Evolutionary conservation across 2,329 filamentous ascomycete genomes (phyloP).

Genomic region (Aspergillus cejpii): DNA sequence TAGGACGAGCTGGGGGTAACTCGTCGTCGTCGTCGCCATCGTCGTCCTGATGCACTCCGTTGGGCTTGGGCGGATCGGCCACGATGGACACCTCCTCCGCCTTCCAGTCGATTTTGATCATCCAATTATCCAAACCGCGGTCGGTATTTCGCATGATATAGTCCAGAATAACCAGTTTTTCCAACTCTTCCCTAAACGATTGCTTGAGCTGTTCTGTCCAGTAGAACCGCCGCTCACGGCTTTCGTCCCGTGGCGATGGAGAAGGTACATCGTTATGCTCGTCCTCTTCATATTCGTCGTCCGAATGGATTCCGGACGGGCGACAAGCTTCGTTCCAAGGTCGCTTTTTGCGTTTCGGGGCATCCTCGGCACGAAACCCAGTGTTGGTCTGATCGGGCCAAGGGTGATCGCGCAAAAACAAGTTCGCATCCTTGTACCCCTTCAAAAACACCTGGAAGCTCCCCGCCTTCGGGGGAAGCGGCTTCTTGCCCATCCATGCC

Average conservation of each 20-base stretch:
- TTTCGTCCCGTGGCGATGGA: conserved; percentile 43
- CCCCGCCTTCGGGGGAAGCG: conserved; percentile 80
- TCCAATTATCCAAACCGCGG: conserved; percentile 95
- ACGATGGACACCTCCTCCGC: conserved; percentile 76
- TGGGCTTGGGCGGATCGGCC: conserved; percentile 69
- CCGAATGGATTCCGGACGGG: conserved; percentile 54
- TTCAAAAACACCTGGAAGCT: conserved; percentile 98
- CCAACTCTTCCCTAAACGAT: conserved; percentile 86
- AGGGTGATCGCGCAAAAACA: conserved; percentile 89
- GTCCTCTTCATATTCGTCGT: conserved; percentile 57
- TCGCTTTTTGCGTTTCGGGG: conserved; percentile 61
- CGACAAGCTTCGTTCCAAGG: conserved; percentile 78
- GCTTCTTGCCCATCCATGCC: conserved; percentile 79
- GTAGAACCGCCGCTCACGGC: conserved; percentile 52
- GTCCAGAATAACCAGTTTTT: conserved; percentile 94
- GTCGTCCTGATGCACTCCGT: conserved; percentile 44
- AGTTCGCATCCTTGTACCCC: conserved; percentile 92
- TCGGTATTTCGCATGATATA: conserved; percentile 99
- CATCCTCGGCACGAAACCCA: conserved; percentile 62
- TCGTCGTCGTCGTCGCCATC: conserved; percentile 44
- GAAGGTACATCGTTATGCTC: conserved; percentile 35
- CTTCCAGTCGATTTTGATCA: conserved; percentile 92
- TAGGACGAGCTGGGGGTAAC: conserved; percentile 54
- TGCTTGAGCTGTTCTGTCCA: conserved; percentile 89
- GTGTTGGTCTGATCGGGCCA: conserved; percentile 84